Base-by-base conservation (phyloP, 139 green algal species). In the Closterium sp. region DNA sequence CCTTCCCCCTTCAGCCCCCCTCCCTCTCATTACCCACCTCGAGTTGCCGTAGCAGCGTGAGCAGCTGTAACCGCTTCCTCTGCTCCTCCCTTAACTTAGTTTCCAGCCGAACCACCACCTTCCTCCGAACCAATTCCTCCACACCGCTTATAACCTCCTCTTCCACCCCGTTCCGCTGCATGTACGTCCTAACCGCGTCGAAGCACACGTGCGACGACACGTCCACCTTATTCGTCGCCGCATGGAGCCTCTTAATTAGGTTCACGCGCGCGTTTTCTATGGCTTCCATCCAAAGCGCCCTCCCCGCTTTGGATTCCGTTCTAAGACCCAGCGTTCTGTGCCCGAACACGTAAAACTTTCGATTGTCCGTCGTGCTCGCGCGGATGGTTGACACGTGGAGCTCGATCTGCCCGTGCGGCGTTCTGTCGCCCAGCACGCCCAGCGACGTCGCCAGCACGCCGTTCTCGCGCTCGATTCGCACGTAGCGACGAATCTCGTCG, bases 271-370 rank as follows among this genome's bases (percentile, higher is more conserved):
- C 62, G 62, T 79, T 79, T 79, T 79, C 62, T 79, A 79, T 79
- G 62, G 62, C 62, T 79, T 79, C 90, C 79, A 94, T 42, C 89
- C 94, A 95, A 27, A 79, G 28, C 28, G 31, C 50, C 21, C 94
- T 88, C 86, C 96, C 96, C 95, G 95, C 42, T 93, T 50, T 62
- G n/a, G 34, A 95, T 89, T 98, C 97, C 27, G 97, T 95, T 4
- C 95, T 93, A 84, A 98, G 89, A 13, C 90, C 70, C 22, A 98
- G 73, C 13, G 89, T 96, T 29, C 91, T 94, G n/a, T 93, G 96
- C 87, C 97, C 96, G 92, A 97, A 91, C 24, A 98, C 89, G 92
- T 98, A 98, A 87, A 98, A 96, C 93, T 95, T 95, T 32, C 98
- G 98, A 85, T 95, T 90, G 90, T 96, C 94, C 62, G 96, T 91